Conservation (phyloP, 768 basidiomycete genomes). For the Xerocomellus amylosporus region DNA sequence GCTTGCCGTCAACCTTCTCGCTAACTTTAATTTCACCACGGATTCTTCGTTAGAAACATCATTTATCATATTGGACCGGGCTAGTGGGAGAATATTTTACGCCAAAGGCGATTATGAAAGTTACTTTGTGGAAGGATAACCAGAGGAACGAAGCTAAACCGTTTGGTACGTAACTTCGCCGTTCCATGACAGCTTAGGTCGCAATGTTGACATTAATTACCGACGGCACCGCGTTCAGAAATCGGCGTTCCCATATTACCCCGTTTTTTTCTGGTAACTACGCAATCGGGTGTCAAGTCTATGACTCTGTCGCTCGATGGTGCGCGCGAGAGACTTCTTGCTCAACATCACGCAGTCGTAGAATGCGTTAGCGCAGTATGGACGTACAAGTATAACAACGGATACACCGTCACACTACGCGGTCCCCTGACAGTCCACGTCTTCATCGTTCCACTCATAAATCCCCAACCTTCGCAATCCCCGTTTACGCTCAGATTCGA, state of each 20-base stretch:
- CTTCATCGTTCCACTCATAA: constrained; percentile 30
- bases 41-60: constrained; percentile 47
- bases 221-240: constrained; percentile 43
- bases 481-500: constrained; percentile 59
- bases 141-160: constrained; percentile 76
- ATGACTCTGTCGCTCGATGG: constrained; percentile 81
- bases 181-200: constrained; percentile 11
- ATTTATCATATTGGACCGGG: constrained; percentile 63
- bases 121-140: constrained; percentile 88
- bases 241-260: constrained; percentile 77
- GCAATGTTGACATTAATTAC: constrained; percentile 6
- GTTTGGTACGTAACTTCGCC: constrained; percentile 54
- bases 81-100: constrained; percentile 70
- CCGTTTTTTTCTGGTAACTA: constrained; percentile 81
- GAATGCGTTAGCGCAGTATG: constrained; percentile 74
- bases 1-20: background rate
- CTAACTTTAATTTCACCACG: constrained; percentile 1
- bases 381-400: constrained; percentile 79
- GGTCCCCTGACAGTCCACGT: constrained; percentile 74
- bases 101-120: constrained; percentile 66
- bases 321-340: constrained; percentile 64
- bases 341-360: constrained; percentile 47
- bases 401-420: constrained; percentile 72
- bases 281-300: constrained; percentile 79
- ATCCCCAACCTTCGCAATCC: constrained; percentile 21